Percentiles rank a stretch among this genome's conserved stretches.
Evolutionary conservation across 192 early-diverging fungal species (phyloP).

Genomic region (Entrophospora sp.): DNA sequence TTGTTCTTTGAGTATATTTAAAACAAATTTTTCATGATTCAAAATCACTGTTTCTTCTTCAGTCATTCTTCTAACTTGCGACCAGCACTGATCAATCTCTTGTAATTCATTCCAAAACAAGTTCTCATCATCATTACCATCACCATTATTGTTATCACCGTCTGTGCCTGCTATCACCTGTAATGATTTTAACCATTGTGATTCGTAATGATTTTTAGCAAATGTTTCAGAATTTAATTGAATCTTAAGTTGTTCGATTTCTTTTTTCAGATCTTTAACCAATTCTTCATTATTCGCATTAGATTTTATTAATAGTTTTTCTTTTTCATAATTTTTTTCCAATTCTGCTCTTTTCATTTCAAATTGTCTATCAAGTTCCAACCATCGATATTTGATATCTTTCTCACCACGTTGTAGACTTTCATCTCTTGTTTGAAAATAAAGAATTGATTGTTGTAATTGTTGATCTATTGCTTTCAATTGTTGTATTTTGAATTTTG

Average conservation of each 20-base stretch:
- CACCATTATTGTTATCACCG: not conserved
- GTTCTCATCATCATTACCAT: not conserved
- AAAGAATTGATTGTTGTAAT: slow-evolving; percentile 14
- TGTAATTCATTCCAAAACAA: slow-evolving; percentile 3
- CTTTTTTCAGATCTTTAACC: not conserved
- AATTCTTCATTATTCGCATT: not conserved
- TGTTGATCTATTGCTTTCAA: slow-evolving; percentile 13
- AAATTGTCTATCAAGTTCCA: slow-evolving; percentile 19
- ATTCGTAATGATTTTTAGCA: not conserved
- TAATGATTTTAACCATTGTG: slow-evolving; percentile 16
- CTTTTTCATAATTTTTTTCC: not conserved
- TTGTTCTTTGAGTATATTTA: slow-evolving; percentile 12
- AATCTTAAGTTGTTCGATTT: not conserved
- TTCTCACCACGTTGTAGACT: slow-evolving; percentile 15
- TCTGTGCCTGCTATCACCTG: slow-evolving; percentile 5
- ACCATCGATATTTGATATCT: slow-evolving; percentile 15
- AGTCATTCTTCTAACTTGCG: slow-evolving; percentile 13
- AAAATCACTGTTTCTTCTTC: slow-evolving; percentile 17
- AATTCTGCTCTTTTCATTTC: slow-evolving; percentile 2
- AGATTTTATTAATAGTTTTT: not conserved
- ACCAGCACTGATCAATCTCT: slow-evolving; percentile 8
- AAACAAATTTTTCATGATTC: slow-evolving; percentile 11
- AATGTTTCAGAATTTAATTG: not conserved
- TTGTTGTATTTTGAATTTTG: slow-evolving; percentile 16
- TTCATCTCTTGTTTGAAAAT: slow-evolving; percentile 20